These are phyloP conservation scores for Patellaria atrata DNA, from an alignment of 495 filamentous ascomycete species.

Conservation along the genomic window DNA sequence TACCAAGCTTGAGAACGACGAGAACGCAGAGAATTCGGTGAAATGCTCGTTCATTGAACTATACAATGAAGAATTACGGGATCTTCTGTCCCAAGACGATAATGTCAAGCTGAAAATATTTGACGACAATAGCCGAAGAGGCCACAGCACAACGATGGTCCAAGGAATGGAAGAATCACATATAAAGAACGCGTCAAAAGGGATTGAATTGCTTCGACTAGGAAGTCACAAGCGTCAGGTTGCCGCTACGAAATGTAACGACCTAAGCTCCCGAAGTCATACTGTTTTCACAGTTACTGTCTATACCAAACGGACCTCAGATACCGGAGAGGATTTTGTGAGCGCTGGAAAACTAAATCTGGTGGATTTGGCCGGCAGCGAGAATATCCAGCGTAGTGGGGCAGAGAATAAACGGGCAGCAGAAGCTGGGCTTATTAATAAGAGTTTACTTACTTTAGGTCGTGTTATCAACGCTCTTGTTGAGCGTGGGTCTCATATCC, in stretches of 20 bases:
- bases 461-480: conserved; percentile 97
- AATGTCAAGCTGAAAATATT: conserved; percentile 82
- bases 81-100: conserved; percentile 71
- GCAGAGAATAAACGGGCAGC: conserved; percentile 95
- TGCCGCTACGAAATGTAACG: conserved; percentile 95
- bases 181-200: conserved; percentile 69
- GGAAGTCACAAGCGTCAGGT: conserved; percentile 91
- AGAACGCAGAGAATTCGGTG: conserved; percentile 73
- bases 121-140: conserved; percentile 76
- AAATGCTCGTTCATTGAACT: conserved; percentile 98
- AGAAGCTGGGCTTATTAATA: conserved; percentile 95
- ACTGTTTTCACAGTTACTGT: conserved; percentile 93
- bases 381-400: conserved; percentile 92
- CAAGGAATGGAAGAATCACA: conserved; percentile 96
- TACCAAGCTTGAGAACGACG: conserved; percentile 57
- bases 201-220: conserved; percentile 74
- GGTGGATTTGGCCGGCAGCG: conserved; percentile 90
- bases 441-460: conserved; percentile 85
- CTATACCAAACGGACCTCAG: conserved; percentile 62
- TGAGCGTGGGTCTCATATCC: conserved; percentile 80
- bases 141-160: conserved; percentile 63
- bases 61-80: conserved; percentile 93
- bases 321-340: conserved; percentile 82
- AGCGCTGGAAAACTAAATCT: conserved; percentile 89
- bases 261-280: conserved; percentile 87